Conservation (phyloP, 164 flowering plant genomes). For the Paratinospora sagittata region DNA sequence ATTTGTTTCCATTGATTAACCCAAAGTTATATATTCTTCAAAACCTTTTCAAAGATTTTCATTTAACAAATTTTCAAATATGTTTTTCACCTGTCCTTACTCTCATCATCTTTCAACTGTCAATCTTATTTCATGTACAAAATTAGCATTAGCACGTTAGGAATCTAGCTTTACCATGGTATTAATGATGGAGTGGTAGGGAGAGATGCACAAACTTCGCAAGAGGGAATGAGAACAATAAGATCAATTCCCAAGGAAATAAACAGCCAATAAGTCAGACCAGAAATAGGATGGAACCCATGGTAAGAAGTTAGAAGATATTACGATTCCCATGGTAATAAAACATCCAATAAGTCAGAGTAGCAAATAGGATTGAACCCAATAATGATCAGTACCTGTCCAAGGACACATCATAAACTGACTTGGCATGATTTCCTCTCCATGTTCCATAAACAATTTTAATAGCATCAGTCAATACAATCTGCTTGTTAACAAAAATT, state of each 20-base stretch:
- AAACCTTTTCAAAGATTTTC: too few species aligned
- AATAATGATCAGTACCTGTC: constrained; percentile 47
- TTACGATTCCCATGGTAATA: neutral
- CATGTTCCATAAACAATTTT: constrained; percentile 46
- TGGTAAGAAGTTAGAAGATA: too few species aligned
- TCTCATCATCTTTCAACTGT: too few species aligned
- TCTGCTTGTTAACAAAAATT: constrained; percentile 59
- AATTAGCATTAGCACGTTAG: neutral
- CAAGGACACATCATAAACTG: constrained; percentile 59
- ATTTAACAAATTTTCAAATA: too few species aligned
- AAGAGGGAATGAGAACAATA: neutral
- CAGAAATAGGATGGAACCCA: neutral
- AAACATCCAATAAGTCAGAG: neutral
- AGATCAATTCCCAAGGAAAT: neutral
- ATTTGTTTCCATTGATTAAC: too few species aligned
- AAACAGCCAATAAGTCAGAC: neutral
- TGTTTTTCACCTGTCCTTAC: too few species aligned
- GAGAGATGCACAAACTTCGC: neutral
- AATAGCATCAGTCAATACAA: constrained; percentile 62
- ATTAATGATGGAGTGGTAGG: neutral
- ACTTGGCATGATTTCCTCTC: constrained; percentile 34
- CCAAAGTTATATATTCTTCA: too few species aligned
- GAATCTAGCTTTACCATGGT: neutral
- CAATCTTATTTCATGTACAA: neutral
- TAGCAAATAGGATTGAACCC: neutral